A percentile compares a stretch with the other conserved stretches of the same genome.
phyloP scores from a whole-genome alignment of 495 filamentous ascomycete genomes.

The Talaromyces proteolyticus region DNA sequence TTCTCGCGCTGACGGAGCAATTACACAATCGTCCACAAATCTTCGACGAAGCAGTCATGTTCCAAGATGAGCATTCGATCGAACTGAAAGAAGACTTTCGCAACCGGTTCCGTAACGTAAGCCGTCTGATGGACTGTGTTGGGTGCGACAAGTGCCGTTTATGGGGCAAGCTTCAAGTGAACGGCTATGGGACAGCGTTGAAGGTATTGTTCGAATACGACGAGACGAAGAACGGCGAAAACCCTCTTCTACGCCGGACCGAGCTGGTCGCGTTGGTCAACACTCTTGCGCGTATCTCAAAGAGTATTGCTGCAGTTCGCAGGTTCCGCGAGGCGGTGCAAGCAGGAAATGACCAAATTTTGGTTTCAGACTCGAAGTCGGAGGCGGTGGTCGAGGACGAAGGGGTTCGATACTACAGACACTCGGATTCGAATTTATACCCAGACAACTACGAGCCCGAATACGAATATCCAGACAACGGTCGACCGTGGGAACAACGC shows the following conservation, averaged over 20 bases:
- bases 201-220: conserved; percentile 97
- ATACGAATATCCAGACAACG: conserved; percentile 22
- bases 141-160: conserved; percentile 98
- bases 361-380: conserved; percentile 11
- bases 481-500: conserved; percentile 30
- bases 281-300: conserved; percentile 80
- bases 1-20: conserved; percentile 61
- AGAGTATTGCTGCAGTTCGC: conserved; percentile 67
- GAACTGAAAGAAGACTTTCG: conserved; percentile 95
- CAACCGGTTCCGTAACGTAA: conserved; percentile 94
- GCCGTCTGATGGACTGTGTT: conserved; percentile 95
- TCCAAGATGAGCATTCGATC: conserved; percentile 57
- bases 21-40: conserved; percentile 66
- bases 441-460: conserved; percentile 38
- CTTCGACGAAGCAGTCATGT: conserved; percentile 95
- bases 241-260: conserved; percentile 74
- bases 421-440: conserved; percentile 33
- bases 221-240: conserved; percentile 64
- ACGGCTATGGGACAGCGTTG: conserved; percentile 88
- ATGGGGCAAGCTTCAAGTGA: conserved; percentile 97
- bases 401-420: conserved; percentile 22
- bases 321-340: conserved; percentile 62
- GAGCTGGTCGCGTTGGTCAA: conserved; percentile 94
- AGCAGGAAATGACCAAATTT: conserved; percentile 24
- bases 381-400: conserved; percentile 13